A percentile compares a stretch with the other conserved stretches of the same genome.
Conservation (phyloP, 257 asterid species). For the Rehmannia glutinosa region DNA sequence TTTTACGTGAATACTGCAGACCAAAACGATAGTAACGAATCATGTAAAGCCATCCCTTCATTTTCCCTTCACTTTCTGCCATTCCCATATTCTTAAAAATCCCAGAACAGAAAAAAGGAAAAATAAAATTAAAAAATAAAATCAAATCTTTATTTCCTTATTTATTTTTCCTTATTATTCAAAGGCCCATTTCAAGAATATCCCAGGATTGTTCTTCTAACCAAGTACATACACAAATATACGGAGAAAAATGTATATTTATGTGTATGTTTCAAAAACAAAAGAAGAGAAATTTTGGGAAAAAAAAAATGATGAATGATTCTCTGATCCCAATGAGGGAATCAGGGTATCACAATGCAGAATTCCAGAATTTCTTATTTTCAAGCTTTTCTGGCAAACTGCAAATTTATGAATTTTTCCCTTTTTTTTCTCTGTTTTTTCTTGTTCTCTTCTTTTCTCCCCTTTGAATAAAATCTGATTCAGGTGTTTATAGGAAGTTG, state of each 20-base stretch:
- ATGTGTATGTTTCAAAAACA: not conserved
- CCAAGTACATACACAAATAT: not conserved
- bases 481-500: constrained; percentile 24
- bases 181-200: constrained; percentile 20
- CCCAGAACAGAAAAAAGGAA: not conserved
- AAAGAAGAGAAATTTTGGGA: not conserved
- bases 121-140: constrained; percentile 9
- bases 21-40: constrained; percentile 73
- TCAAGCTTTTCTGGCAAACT: constrained; percentile 18
- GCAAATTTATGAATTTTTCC: not conserved
- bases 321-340: constrained; percentile 79
- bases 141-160: constrained; percentile 9
- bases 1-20: constrained; percentile 75
- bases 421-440: not conserved
- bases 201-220: not conserved
- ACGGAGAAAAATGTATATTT: not conserved
- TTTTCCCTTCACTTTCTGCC: constrained; percentile 51
- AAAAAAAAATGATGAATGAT: constrained; percentile 33
- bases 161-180: not conserved
- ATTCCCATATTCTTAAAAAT: constrained; percentile 19
- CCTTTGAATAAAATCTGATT: constrained; percentile 23
- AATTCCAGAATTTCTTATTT: constrained; percentile 15
- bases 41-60: constrained; percentile 88
- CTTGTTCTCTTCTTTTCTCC: not conserved
- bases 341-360: constrained; percentile 59